phyloP scores from a whole-genome alignment of 768 basidiomycete species.

The Cystobasidium ongulense region DNA sequence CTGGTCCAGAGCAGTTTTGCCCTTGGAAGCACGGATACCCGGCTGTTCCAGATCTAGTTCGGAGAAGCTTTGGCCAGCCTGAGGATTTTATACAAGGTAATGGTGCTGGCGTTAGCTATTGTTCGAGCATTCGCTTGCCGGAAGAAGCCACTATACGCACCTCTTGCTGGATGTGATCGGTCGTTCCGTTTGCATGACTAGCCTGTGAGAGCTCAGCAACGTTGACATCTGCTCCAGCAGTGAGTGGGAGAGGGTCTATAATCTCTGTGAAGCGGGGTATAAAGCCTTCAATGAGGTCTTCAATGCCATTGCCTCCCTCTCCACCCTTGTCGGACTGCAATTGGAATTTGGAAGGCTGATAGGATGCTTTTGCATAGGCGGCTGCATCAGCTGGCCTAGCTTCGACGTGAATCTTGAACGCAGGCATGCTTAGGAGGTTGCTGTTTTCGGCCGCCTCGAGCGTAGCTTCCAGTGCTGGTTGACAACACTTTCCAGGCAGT shows the following conservation, averaged over 20 bases:
- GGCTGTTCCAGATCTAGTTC: not conserved
- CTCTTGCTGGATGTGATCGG: not conserved
- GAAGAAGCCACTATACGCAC: not conserved
- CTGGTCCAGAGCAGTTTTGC: not conserved
- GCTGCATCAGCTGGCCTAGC: not conserved
- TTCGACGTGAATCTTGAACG: not conserved
- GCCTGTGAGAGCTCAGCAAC: not conserved
- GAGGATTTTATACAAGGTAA: too few relatives aligned
- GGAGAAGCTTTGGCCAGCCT: not conserved
- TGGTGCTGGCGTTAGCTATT: too few relatives aligned
- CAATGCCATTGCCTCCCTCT: not conserved
- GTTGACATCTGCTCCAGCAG: not conserved
- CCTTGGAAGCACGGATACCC: not conserved
- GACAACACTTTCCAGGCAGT: too few relatives aligned
- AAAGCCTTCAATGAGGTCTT: not conserved
- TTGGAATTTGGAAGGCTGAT: not conserved
- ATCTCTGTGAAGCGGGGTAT: conserved; percentile 9
- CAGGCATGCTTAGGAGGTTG: not conserved
- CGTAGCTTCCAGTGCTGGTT: too few relatives aligned
- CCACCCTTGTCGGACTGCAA: not conserved
- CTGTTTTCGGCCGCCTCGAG: too few relatives aligned
- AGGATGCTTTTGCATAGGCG: not conserved
- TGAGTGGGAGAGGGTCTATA: not conserved
- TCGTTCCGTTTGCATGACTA: not conserved
- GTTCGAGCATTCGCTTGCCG: too few relatives aligned